Conservation (phyloP, 768 basidiomycete genomes). For the Trametes cubensis region DNA sequence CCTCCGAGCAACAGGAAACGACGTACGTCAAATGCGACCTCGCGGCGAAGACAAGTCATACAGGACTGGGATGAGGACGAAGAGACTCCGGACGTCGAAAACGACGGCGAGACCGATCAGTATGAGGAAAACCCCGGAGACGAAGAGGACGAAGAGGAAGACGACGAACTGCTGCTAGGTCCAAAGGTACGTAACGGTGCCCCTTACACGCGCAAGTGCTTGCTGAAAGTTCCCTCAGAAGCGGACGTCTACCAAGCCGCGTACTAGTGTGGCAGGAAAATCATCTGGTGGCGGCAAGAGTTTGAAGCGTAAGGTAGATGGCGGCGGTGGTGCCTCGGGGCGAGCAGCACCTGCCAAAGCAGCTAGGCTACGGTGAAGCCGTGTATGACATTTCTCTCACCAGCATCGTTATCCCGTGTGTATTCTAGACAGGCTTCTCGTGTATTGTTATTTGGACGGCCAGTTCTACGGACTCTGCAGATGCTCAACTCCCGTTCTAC, state of each 20-base stretch:
- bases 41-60: slow-evolving; percentile 12
- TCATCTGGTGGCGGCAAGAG: slow-evolving; percentile 13
- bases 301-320: slow-evolving; percentile 28
- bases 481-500: no score
- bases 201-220: background rate
- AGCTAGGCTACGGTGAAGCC: slow-evolving; percentile 14
- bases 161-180: slow-evolving; percentile 34
- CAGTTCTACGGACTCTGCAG: no score
- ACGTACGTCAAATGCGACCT: slow-evolving; percentile 16
- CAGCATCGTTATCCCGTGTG: no score
- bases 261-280: background rate
- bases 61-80: slow-evolving; percentile 32
- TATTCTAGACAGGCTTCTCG: no score
- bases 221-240: slow-evolving; percentile 2
- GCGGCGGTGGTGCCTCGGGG: background rate
- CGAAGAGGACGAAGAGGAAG: slow-evolving; percentile 9
- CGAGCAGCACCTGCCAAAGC: slow-evolving; percentile 17
- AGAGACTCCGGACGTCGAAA: slow-evolving; percentile 31
- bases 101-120: slow-evolving; percentile 19
- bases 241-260: background rate
- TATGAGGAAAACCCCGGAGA: slow-evolving; percentile 27
- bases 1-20: slow-evolving; percentile 37
- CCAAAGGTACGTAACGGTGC: slow-evolving; percentile 45
- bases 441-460: no score
- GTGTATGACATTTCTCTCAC: background rate